A percentile compares a stretch with the other conserved stretches of the same genome.
These are phyloP conservation scores for Lithohypha guttulata DNA, from an alignment of 2,329 filamentous ascomycete genomes.

Conservation along the genomic window DNA sequence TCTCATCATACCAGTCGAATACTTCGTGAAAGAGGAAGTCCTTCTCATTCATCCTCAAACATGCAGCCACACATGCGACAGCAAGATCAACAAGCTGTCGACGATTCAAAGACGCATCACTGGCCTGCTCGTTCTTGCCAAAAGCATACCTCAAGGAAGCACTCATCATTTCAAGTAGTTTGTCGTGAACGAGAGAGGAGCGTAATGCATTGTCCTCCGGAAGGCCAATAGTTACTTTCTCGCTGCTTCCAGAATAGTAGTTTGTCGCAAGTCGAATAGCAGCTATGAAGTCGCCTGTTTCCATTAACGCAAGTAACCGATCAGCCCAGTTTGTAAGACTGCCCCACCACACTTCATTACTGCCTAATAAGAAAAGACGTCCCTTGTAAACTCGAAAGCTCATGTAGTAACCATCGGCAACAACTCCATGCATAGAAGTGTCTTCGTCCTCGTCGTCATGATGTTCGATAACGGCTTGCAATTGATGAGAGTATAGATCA, in stretches of 20 bases:
- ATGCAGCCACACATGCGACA: constrained; percentile 72
- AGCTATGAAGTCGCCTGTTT: constrained; percentile 87
- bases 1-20: constrained; percentile 81
- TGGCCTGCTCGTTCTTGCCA: constrained; percentile 45
- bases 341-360: constrained; percentile 84
- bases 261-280: constrained; percentile 83
- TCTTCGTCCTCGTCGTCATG: constrained; percentile 82
- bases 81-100: constrained; percentile 65
- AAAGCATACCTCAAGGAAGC: constrained; percentile 88
- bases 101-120: constrained; percentile 42
- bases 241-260: constrained; percentile 83
- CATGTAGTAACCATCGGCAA: constrained; percentile 97
- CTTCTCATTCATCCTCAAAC: constrained; percentile 62
- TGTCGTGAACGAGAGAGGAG: constrained; percentile 75
- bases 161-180: constrained; percentile 83
- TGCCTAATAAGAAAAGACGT: constrained; percentile 81
- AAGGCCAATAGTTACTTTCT: constrained; percentile 86
- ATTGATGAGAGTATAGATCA: constrained; percentile 79
- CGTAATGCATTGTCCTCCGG: constrained; percentile 69
- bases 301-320: constrained; percentile 83
- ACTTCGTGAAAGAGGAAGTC: constrained; percentile 87
- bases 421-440: constrained; percentile 81
- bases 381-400: constrained; percentile 95
- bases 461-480: constrained; percentile 75
- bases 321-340: constrained; percentile 96